These are phyloP conservation scores for Beauveria asiatica DNA, from an alignment of 2,329 filamentous ascomycete genomes.

Conservation along the genomic window DNA sequence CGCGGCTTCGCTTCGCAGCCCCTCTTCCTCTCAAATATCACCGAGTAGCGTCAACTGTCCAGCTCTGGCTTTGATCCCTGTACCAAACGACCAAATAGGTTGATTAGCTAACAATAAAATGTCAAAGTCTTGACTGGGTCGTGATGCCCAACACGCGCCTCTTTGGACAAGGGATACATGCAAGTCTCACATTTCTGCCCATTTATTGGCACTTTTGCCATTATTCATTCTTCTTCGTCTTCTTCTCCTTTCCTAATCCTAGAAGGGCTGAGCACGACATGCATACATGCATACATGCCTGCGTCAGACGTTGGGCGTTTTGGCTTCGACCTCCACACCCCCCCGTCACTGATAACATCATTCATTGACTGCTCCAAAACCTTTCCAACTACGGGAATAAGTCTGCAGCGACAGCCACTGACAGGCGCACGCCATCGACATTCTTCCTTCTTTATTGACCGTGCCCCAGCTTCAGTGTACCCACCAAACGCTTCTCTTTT, in stretches of 20 bases:
- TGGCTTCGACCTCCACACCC: not conserved
- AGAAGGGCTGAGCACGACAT: conserved; percentile 7
- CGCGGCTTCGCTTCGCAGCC: not conserved
- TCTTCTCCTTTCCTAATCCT: not conserved
- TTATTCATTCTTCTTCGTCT: not conserved
- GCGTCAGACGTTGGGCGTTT: not conserved
- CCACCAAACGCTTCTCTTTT: not conserved
- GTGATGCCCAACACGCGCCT: too few relatives aligned
- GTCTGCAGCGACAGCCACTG: not conserved
- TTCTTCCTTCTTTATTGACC: not conserved
- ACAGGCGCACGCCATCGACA: not conserved
- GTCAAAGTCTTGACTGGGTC: too few relatives aligned
- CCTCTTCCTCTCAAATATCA: too few relatives aligned
- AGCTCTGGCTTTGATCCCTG: not conserved
- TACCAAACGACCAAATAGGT: too few relatives aligned
- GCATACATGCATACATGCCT: conserved; percentile 3
- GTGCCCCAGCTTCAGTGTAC: not conserved
- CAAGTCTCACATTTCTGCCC: not conserved
- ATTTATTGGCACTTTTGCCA: not conserved
- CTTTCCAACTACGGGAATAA: not conserved
- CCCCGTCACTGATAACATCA: too few relatives aligned
- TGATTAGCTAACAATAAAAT: too few relatives aligned
- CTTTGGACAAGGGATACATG: too few relatives aligned
- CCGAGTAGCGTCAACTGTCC: too few relatives aligned
- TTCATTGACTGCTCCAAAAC: not conserved